Evolutionary conservation across 331 rosid genomes (phyloP).

Genomic region (Acacia concinna): DNA sequence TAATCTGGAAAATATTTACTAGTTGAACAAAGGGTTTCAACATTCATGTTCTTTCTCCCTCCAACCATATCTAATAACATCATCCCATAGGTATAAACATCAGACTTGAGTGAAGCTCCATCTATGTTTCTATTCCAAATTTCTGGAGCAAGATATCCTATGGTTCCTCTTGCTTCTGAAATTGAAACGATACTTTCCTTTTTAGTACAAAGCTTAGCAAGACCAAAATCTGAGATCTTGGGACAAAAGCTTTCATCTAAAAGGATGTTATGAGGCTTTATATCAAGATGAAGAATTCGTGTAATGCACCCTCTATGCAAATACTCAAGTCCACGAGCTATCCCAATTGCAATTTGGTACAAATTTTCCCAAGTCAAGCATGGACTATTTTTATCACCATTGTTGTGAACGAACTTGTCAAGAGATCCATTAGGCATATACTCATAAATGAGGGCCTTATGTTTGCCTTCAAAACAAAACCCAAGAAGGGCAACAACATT

Average conservation of each 20-base stretch:
- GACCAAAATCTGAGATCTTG: slow-evolving; percentile 40
- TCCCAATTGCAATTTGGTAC: slow-evolving; percentile 15
- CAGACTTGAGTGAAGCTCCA: background rate
- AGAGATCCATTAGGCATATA: background rate
- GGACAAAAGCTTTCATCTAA: slow-evolving; percentile 35
- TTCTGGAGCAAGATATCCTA: background rate
- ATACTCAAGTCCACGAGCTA: slow-evolving; percentile 36
- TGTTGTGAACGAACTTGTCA: background rate
- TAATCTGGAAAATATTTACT: slow-evolving; percentile 40
- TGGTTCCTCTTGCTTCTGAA: slow-evolving; percentile 39
- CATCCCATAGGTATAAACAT: background rate
- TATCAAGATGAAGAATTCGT: slow-evolving; percentile 35
- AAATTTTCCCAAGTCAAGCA: background rate
- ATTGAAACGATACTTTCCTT: slow-evolving; percentile 32
- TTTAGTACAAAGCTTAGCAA: slow-evolving; percentile 26
- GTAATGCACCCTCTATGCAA: slow-evolving; percentile 41
- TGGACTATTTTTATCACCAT: background rate
- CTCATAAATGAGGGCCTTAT: background rate
- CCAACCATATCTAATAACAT: background rate
- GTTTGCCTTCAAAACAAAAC: background rate
- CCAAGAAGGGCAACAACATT: background rate
- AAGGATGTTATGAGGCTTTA: slow-evolving; percentile 43
- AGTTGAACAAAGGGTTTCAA: background rate
- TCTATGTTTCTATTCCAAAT: background rate
- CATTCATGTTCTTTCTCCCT: background rate